phyloP scores from a whole-genome alignment of 1,284 basidiomycete genomes.

The Apiotrichum laibachii region DNA sequence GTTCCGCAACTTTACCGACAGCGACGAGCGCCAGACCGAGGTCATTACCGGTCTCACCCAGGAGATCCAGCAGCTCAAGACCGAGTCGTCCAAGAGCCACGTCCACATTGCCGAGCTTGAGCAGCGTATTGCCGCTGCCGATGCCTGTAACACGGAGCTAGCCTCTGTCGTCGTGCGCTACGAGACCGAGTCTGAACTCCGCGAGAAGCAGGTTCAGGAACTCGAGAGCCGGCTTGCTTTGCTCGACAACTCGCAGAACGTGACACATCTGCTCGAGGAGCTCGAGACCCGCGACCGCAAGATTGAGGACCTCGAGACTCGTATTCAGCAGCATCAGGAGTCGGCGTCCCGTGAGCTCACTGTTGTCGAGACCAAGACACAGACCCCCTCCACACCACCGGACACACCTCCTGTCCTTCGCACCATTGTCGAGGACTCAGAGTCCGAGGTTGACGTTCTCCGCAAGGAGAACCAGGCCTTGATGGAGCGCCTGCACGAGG shows the following conservation, averaged over 20 bases:
- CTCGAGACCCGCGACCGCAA: conserved; percentile 73
- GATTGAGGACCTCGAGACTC: conserved; percentile 69
- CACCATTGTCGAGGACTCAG: conserved; percentile 57
- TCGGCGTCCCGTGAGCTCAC: conserved; percentile 31
- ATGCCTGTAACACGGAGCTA: conserved; percentile 68
- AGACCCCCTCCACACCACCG: conserved; percentile 18
- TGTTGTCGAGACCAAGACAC: conserved; percentile 51
- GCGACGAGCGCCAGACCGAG: conserved; percentile 68
- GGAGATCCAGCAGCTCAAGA: conserved; percentile 74
- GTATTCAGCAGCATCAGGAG: conserved; percentile 53
- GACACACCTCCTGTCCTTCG: conserved; percentile 22
- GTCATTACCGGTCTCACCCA: conserved; percentile 76
- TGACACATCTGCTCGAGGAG: conserved; percentile 61
- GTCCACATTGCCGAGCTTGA: conserved; percentile 90
- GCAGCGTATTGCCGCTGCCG: conserved; percentile 70
- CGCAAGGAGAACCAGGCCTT: conserved; percentile 37
- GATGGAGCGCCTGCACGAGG: conserved; percentile 15
- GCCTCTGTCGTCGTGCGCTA: conserved; percentile 70
- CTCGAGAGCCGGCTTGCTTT: conserved; percentile 71
- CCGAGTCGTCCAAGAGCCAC: conserved; percentile 66
- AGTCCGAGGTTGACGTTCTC: conserved; percentile 63
- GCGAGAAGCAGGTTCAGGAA: conserved; percentile 61
- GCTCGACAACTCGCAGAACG: conserved; percentile 60
- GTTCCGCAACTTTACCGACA: conserved; percentile 77
- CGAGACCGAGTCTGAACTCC: conserved; percentile 71